Percentiles rank a stretch among this genome's conserved stretches.
Conservation (phyloP, 2,329 filamentous ascomycete species). For the Hymenotorrendiella dingleyae region DNA sequence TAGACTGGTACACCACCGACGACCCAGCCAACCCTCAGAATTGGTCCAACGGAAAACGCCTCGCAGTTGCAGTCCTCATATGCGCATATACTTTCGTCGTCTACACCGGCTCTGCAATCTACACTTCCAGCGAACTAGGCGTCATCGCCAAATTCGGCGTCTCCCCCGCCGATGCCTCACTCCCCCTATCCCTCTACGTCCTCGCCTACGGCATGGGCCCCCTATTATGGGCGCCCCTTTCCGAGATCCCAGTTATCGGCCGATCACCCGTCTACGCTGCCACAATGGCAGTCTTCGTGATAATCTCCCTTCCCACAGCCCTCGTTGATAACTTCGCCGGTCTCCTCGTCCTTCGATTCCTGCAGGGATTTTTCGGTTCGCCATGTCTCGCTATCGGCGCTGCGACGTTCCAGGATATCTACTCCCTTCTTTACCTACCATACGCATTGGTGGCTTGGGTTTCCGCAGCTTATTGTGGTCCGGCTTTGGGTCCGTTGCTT, state of each 20-base stretch:
- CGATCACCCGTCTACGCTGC: slow-evolving; percentile 62
- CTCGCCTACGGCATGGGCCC: slow-evolving; percentile 59
- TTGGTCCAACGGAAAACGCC: slow-evolving; percentile 41
- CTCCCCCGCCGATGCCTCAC: slow-evolving; percentile 42
- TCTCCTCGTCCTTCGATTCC: slow-evolving; percentile 57
- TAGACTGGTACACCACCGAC: slow-evolving; percentile 50
- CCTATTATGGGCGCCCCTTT: slow-evolving; percentile 59
- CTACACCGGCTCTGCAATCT: slow-evolving; percentile 45
- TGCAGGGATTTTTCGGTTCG: slow-evolving; percentile 61
- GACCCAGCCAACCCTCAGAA: slow-evolving; percentile 52
- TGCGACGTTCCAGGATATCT: slow-evolving; percentile 48
- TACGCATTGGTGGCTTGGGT: slow-evolving; percentile 57
- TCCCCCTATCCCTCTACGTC: slow-evolving; percentile 58
- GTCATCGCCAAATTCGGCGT: slow-evolving; percentile 50
- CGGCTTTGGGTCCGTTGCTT: slow-evolving; percentile 55
- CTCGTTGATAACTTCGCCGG: slow-evolving; percentile 57
- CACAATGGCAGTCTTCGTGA: slow-evolving; percentile 63
- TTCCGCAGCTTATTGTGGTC: slow-evolving; percentile 42
- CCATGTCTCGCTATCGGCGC: slow-evolving; percentile 57
- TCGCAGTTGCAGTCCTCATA: slow-evolving; percentile 39
- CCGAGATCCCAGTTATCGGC: slow-evolving; percentile 61
- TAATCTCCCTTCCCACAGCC: slow-evolving; percentile 59
- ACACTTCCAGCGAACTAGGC: slow-evolving; percentile 40
- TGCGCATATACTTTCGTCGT: slow-evolving; percentile 56
- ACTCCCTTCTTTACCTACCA: slow-evolving; percentile 48